A percentile compares a stretch with the other conserved stretches of the same genome.
These are phyloP conservation scores for Rhizoctonia solani DNA, from an alignment of 1,284 basidiomycete genomes.

Conservation along the genomic window DNA sequence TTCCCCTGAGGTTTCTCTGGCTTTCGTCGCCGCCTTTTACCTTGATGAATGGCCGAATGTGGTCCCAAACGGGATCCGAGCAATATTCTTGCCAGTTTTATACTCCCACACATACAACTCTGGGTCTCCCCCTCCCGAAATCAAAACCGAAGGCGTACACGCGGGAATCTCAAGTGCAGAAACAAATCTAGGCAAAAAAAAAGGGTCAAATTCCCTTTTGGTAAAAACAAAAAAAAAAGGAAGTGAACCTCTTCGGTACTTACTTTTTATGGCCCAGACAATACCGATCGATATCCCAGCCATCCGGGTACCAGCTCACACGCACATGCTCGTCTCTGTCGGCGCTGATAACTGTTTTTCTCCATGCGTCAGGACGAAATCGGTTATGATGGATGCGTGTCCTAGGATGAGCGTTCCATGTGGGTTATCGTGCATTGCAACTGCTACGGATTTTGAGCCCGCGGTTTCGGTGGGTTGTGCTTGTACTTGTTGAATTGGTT, in stretches of 20 bases:
- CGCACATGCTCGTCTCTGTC: constrained; percentile 94
- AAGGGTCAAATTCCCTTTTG: constrained; percentile 2
- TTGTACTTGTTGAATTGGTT: background rate
- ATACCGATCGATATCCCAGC: constrained; percentile 81
- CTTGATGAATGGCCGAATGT: constrained; percentile 64
- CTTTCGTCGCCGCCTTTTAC: constrained; percentile 51
- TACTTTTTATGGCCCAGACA: constrained; percentile 84
- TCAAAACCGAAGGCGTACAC: constrained; percentile 55
- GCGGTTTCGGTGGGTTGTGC: background rate
- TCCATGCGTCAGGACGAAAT: constrained; percentile 67
- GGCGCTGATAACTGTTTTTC: constrained; percentile 79
- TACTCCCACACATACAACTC: constrained; percentile 81
- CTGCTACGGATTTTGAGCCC: constrained; percentile 38
- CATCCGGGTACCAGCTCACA: constrained; percentile 85
- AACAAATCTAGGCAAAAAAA: constrained; percentile 62
- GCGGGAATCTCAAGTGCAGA: constrained; percentile 74
- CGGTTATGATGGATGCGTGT: constrained; percentile 82
- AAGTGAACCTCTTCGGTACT: constrained; percentile 42
- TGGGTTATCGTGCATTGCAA: constrained; percentile 73
- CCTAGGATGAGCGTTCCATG: constrained; percentile 78
- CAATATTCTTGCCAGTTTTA: constrained; percentile 60
- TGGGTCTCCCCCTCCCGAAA: constrained; percentile 88
- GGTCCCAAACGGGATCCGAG: constrained; percentile 60
- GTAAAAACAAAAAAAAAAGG: constrained; percentile 6
- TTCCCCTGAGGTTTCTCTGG: constrained; percentile 44